Evolutionary conservation across 257 asterid genomes (phyloP).

Genomic region (Knoxia roxburghii): DNA sequence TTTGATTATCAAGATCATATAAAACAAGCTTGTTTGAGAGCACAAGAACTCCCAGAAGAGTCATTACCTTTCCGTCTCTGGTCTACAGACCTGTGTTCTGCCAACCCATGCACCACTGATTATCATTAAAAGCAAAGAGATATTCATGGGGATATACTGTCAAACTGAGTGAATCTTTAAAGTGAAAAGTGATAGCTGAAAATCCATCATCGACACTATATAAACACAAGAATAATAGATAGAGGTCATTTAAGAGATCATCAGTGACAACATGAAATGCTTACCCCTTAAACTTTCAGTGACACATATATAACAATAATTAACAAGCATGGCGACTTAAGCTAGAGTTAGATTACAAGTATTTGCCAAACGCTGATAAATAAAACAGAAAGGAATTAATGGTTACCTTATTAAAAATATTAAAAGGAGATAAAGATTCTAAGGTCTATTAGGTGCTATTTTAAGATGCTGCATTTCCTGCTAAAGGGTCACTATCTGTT

Average conservation of each 20-base stretch:
- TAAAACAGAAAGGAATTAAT: background rate
- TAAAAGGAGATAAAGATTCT: background rate
- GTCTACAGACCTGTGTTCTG: slow-evolving; percentile 53
- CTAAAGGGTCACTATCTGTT: background rate
- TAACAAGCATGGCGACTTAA: background rate
- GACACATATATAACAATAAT: background rate
- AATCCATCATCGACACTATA: slow-evolving; percentile 85
- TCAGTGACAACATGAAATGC: background rate
- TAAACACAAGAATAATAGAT: slow-evolving; percentile 15
- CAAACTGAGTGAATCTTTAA: slow-evolving; percentile 53
- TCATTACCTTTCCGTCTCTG: slow-evolving; percentile 46
- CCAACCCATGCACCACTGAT: slow-evolving; percentile 79
- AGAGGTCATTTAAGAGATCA: slow-evolving; percentile 2
- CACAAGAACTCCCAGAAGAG: slow-evolving; percentile 75
- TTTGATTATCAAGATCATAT: slow-evolving; percentile 74
- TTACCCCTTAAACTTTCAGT: background rate
- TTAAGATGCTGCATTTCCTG: background rate
- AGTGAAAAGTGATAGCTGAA: slow-evolving; percentile 74
- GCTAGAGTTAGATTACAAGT: background rate
- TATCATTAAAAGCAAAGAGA: slow-evolving; percentile 54
- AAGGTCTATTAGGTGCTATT: background rate
- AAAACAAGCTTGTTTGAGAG: slow-evolving; percentile 71
- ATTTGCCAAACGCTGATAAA: background rate
- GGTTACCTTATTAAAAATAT: background rate
- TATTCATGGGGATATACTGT: slow-evolving; percentile 76